Evolutionary conservation across 805 yeast species (phyloP), one percentile per base, ranked within the genome.

Genomic region (Kluyveromyces dobzhanskii): DNA sequence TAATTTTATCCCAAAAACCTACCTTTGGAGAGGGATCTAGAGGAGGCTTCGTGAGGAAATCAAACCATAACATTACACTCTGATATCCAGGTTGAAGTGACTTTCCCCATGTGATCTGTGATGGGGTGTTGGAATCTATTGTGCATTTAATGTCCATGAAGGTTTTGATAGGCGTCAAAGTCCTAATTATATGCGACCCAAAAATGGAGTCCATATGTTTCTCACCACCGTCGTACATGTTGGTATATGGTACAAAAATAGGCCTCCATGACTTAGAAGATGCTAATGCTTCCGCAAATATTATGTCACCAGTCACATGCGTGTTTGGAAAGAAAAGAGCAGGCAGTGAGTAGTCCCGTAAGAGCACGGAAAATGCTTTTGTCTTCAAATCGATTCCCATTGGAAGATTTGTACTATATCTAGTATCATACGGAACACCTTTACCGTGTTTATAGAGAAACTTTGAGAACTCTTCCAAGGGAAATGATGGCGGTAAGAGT

Each of bases 1-100:
- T 66, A 30, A 77, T 52, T 46, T 80, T 80, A 56, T 80, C 87
- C 87, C 87, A 80, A 48, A 79, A 76, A 4, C 87, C 87, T 6
- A 80, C 50, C 44, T 75, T 76, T 7, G 68, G 62, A 2, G 84
- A 76, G 1, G 76, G 75, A 51, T 80, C 87, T 18, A 78, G 55
- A 2, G 83, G 83, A 1, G 87, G 84, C 49, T 79, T 80, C 0
- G 85, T 77, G 38, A 79, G 67, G 37, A 69, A 75, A 55, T 80
- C 86, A 52, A 79, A 74, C 59, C 79, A 75, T 32, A 75, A 56
- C 78, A 79, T 75, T 1, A 77, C 72, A 18, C 79, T 70, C 51
- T 70, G 70, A 26, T 77, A 60, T 3, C 78, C 80, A 0, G 85
- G 76, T 45, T 70, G 80, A 33, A 76, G 62, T 0, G 84, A 67